Evolutionary conservation across 2,329 filamentous ascomycete genomes (phyloP).

Genomic region (Rhinocladiella similis): DNA sequence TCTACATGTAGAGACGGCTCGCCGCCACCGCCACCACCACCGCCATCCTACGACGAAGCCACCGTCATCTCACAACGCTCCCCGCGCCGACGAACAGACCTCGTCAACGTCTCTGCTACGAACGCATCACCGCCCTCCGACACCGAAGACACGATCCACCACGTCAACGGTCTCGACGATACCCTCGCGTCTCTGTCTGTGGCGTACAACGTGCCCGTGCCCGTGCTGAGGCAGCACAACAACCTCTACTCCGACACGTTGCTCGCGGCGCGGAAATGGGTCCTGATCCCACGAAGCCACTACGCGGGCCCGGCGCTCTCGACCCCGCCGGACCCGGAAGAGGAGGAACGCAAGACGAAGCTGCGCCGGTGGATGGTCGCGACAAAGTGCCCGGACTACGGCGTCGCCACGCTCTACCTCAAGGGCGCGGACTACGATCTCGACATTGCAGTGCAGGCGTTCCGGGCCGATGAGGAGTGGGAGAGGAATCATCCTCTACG

Average conservation of each 20-base stretch:
- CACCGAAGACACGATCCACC: slow-evolving; percentile 67
- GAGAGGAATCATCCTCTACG: slow-evolving; percentile 65
- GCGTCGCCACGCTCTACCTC: slow-evolving; percentile 73
- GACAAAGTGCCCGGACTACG: slow-evolving; percentile 64
- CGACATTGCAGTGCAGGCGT: slow-evolving; percentile 62
- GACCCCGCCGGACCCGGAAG: slow-evolving; percentile 49
- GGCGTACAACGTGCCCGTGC: slow-evolving; percentile 67
- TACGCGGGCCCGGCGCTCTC: slow-evolving; percentile 56
- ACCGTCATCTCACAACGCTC: neutral
- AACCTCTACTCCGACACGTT: slow-evolving; percentile 71
- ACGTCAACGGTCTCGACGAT: slow-evolving; percentile 71
- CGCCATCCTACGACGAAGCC: slow-evolving; percentile 19
- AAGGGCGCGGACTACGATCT: slow-evolving; percentile 66
- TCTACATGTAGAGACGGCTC: neutral
- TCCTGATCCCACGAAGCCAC: slow-evolving; percentile 70
- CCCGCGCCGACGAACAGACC: too few species aligned
- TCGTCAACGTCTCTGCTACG: neutral
- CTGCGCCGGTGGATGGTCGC: slow-evolving; percentile 76
- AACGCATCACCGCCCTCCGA: slow-evolving; percentile 4
- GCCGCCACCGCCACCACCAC: slow-evolving; percentile 15
- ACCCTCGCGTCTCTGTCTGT: slow-evolving; percentile 68
- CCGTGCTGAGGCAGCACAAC: slow-evolving; percentile 65
- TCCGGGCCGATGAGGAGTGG: slow-evolving; percentile 73
- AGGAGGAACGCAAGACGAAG: slow-evolving; percentile 70
- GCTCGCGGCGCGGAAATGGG: slow-evolving; percentile 65